Evolutionary conservation across 1,139 yeast species (phyloP), one percentile per base, ranked within the genome.

Genomic region (Yamadazyma aaseri): DNA sequence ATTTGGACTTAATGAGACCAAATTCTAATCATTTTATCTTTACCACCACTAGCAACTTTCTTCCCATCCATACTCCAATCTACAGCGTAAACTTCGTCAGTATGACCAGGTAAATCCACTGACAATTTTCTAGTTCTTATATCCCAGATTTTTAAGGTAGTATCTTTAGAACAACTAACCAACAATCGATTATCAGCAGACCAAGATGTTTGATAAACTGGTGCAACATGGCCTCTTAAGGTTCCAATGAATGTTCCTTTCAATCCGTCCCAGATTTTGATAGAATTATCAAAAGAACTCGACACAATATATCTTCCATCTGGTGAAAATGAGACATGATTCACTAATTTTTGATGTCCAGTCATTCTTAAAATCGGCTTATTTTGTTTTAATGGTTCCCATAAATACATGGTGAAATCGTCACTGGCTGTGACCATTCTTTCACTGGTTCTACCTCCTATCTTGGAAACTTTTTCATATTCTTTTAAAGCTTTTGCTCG

Each of bases 151-250:
- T 92, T 92, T 53, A 94, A 73, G 0, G 99, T 94, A 2, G 98
- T 90, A 57, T 92, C 99, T 58, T 92, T 92, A 15, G 97, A 89
- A 54, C 96, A 86, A 53, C 96, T 84, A 6, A 90, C 98, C 38
- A 92, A 67, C 30, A 92, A 66, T 45, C 98, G 71, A 56, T 92
- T 86, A 56, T 92, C 99, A 2, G 96, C 83, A 3, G 97, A 87
- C 99, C 99, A 92, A 0, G 97, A 89, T n/a, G 96, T 89, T 62
- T 90, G 97, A 56, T 92, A 92, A 0, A 92, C 98, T 3, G 97
- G 89, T 0, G 97, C 97, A 40, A 92, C 99, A 56, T 92, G 98
- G 3, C 98, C 98, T 46, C 98, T 72, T 51, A 94, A 79, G 0
- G 97, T 89, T 5, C 95, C 80, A 27, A 92, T 63, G 48, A 90